Evolutionary conservation across 805 yeast genomes (phyloP).

Genomic region (Candida endomychidarum): DNA sequence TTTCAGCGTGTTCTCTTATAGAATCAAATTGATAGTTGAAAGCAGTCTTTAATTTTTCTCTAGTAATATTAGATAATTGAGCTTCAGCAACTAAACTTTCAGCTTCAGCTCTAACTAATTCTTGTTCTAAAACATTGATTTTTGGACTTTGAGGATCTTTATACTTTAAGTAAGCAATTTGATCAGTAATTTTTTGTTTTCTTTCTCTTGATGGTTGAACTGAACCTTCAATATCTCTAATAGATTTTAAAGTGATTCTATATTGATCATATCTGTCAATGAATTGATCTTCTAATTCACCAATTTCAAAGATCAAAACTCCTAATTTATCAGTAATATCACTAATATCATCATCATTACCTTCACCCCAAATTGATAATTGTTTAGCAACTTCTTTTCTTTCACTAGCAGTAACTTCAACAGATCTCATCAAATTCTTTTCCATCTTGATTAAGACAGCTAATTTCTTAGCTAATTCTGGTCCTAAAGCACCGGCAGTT

Average conservation of each 20-base stretch:
- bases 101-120: slow-evolving; percentile 98
- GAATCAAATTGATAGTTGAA: slow-evolving; percentile 97
- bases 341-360: slow-evolving; percentile 93
- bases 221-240: slow-evolving; percentile 95
- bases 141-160: slow-evolving; percentile 98
- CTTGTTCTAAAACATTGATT: slow-evolving; percentile 94
- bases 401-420: slow-evolving; percentile 91
- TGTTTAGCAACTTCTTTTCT: slow-evolving; percentile 96
- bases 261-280: slow-evolving; percentile 98
- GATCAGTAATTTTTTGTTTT: slow-evolving; percentile 95
- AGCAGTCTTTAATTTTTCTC: slow-evolving; percentile 97
- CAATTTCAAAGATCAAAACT: slow-evolving; percentile 91
- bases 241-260: slow-evolving; percentile 90
- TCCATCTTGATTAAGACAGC: slow-evolving; percentile 93
- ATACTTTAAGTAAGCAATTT: slow-evolving; percentile 96
- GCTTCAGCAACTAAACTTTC: slow-evolving; percentile 99
- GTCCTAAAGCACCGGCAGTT: slow-evolving; percentile 91
- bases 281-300: slow-evolving; percentile 97
- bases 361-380: slow-evolving; percentile 96
- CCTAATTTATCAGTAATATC: slow-evolving; percentile 98
- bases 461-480: slow-evolving; percentile 89
- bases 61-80: slow-evolving; percentile 94
- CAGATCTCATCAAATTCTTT: slow-evolving; percentile 90
- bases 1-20: slow-evolving; percentile 91
- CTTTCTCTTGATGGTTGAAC: slow-evolving; percentile 99